Evolutionary conservation across 75 land plant species (phyloP).

Genomic region (Selaginella moellendorffii): DNA sequence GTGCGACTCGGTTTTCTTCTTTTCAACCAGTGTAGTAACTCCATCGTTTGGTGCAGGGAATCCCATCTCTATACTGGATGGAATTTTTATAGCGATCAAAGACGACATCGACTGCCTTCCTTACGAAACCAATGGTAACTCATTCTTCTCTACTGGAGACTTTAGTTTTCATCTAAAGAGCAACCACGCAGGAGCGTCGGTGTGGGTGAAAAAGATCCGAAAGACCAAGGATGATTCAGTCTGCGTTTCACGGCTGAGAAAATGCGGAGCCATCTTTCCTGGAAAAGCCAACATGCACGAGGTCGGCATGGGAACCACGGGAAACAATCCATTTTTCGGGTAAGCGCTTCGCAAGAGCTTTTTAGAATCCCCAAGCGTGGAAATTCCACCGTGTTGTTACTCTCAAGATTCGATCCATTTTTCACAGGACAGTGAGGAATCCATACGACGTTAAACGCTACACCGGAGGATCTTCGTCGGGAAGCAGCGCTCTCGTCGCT

Average conservation of each 20-base stretch:
- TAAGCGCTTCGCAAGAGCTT: slow-evolving; percentile 12
- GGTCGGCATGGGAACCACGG: slow-evolving; percentile 78
- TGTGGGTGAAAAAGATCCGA: slow-evolving; percentile 64
- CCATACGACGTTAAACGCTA: neutral
- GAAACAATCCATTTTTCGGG: slow-evolving; percentile 90
- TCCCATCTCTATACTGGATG: slow-evolving; percentile 66
- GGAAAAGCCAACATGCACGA: slow-evolving; percentile 99
- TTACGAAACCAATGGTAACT: slow-evolving; percentile 51
- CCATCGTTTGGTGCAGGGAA: slow-evolving; percentile 32
- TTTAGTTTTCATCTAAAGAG: no score
- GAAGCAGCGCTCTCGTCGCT: neutral
- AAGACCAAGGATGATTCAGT: slow-evolving; percentile 68
- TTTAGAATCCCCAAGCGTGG: no score
- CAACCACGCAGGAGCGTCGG: slow-evolving; percentile 88
- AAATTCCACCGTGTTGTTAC: neutral
- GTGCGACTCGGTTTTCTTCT: neutral
- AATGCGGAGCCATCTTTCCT: slow-evolving; percentile 67
- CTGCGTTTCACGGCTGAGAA: slow-evolving; percentile 69
- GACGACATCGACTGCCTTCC: slow-evolving; percentile 86
- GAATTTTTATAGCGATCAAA: slow-evolving; percentile 66
- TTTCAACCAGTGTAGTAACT: neutral
- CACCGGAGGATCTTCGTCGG: slow-evolving; percentile 4
- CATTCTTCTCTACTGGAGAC: no score
- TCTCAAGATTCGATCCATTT: neutral
- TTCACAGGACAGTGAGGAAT: slow-evolving; percentile 5